Percentiles rank a stretch among this genome's conserved stretches.
These are phyloP conservation scores for Tagetes erecta DNA, from an alignment of 129 eudicot genomes.

Conservation along the genomic window DNA sequence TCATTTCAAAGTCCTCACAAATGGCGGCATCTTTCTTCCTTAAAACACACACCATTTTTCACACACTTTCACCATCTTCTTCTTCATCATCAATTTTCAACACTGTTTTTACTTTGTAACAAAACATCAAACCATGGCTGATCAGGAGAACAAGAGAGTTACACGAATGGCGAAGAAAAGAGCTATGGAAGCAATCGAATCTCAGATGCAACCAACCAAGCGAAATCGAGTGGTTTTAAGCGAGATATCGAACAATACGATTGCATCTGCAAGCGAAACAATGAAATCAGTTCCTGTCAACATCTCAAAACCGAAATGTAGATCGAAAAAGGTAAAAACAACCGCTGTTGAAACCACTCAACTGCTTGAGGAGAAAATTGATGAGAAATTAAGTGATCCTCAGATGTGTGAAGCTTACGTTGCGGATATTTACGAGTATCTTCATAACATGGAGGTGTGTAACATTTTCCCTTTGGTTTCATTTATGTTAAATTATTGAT, in stretches of 20 bases:
- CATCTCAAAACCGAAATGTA: constrained; percentile 18
- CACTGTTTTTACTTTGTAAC: not conserved
- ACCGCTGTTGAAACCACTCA: not conserved
- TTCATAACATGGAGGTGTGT: constrained; percentile 68
- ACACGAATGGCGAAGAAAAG: constrained; percentile 67
- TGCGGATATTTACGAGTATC: constrained; percentile 60
- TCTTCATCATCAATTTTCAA: not conserved
- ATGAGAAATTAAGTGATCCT: constrained; percentile 44
- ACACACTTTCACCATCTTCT: constrained; percentile 24
- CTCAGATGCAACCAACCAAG: constrained; percentile 36
- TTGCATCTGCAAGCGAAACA: not conserved
- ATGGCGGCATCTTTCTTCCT: constrained; percentile 30
- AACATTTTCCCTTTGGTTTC: not conserved
- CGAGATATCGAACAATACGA: constrained; percentile 46
- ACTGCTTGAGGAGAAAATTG: constrained; percentile 10
- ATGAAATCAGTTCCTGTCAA: constrained; percentile 3
- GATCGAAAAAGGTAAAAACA: constrained; percentile 20
- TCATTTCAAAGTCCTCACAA: constrained; percentile 17
- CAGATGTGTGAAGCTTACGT: constrained; percentile 66
- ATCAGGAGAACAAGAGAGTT: constrained; percentile 56
- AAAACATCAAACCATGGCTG: constrained; percentile 37
- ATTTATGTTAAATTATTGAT: not conserved
- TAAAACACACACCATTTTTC: constrained; percentile 21
- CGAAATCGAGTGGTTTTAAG: constrained; percentile 76
- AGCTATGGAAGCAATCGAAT: constrained; percentile 44